Base-by-base conservation (phyloP, 225 moss, liverwort and hornwort species). In the Sphagnum tenellum region DNA sequence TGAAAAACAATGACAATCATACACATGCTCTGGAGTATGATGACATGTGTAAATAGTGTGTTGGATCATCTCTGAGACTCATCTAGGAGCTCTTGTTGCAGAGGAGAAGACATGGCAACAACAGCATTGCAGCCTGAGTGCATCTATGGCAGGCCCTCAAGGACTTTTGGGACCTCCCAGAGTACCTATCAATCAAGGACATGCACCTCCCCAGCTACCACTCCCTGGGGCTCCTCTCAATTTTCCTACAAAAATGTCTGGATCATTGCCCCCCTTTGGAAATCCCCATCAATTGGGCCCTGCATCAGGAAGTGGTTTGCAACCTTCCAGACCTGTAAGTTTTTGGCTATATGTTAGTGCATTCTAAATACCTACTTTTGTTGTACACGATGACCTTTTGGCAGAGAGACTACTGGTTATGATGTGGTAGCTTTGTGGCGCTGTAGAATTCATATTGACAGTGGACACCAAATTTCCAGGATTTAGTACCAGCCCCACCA, bases 121-220 rank as follows among this genome's bases (percentile, higher is more conserved):
- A 81, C 84, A 69, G 80, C 79, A 67, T 92, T 87, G 87, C 89
- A 87, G 82, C 62, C 91, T 46, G 62, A 57, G 72, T 75, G 76
- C 78, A 57, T 59, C 78, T 50, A 73, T 78, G 47, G 69, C 73
- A 58, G 78, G 69, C 48, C 73, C 81, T 55, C 89, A 78, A 75
- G 77, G 74, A 48, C 78, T 77, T 10, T 89, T 89, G 91, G 89
- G 84, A 75, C 79, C 72, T 52, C 73, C 87, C 45, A 86, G 81
- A 62, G 70, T 82, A 57, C 66, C 62, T 71, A 72, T 49, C 49
- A 82, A 67, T 73, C 82, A 75, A 63, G 73, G 72, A 66, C 89
- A 79, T 70, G 89, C 77, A 65, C 78, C 72, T 57, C 82, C 71
- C 10, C 81, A 78, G 60, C 76, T 75, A 58, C 64, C 67, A 56